Conservation (phyloP, 2,329 filamentous ascomycete genomes). For the Tolypocladium sp. region DNA sequence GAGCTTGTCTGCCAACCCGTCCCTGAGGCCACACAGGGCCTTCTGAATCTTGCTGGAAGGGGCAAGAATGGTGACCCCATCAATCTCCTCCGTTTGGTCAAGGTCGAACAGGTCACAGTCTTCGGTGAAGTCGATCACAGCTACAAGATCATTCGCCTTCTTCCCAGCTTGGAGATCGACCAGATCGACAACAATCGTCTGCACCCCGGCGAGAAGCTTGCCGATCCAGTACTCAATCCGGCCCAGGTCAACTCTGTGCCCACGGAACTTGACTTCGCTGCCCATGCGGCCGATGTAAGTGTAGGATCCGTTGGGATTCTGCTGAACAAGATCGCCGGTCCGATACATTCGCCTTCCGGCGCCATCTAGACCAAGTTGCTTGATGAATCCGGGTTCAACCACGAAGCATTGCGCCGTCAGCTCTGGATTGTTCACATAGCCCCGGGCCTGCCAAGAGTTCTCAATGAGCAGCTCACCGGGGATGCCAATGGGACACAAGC, state of each 20-base stretch:
- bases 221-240: background rate
- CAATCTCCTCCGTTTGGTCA: background rate
- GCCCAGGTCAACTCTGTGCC: background rate
- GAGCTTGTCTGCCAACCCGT: background rate
- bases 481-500: background rate
- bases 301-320: background rate
- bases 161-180: background rate
- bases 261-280: background rate
- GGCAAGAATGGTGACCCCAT: background rate
- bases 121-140: background rate
- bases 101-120: background rate
- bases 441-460: background rate
- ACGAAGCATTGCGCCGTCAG: background rate
- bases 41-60: background rate
- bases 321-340: background rate
- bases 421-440: background rate
- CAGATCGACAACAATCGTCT: background rate
- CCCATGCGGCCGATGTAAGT: background rate
- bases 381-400: background rate
- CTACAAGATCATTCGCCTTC: background rate
- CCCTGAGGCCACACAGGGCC: background rate
- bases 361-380: background rate
- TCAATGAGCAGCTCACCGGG: background rate
- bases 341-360: background rate
- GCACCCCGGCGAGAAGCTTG: background rate